These are phyloP conservation scores for Kodamaea neixiangensis DNA, from an alignment of 805 yeast genomes.

Conservation along the genomic window DNA sequence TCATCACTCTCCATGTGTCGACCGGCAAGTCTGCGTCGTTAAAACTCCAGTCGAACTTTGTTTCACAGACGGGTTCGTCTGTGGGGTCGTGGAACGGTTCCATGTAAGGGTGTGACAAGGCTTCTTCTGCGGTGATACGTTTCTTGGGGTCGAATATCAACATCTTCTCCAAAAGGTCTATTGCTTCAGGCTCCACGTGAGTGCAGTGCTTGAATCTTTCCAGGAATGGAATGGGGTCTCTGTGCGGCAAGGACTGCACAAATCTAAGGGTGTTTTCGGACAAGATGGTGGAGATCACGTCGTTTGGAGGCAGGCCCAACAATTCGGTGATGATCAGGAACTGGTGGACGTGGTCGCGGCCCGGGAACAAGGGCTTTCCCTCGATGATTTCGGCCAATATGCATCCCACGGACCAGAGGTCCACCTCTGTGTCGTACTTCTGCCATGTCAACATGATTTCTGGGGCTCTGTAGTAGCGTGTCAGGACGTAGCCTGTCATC, in stretches of 20 bases:
- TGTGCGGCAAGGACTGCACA: constrained; percentile 88
- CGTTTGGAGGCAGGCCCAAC: constrained; percentile 94
- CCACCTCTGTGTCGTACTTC: constrained; percentile 94
- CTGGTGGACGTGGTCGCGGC: constrained; percentile 98
- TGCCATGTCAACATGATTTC: constrained; percentile 99
- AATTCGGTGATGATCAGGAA: constrained; percentile 95
- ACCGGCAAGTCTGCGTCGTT: constrained; percentile 97
- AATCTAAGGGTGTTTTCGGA: constrained; percentile 93
- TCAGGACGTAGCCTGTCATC: constrained; percentile 97
- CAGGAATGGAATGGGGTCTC: constrained; percentile 87
- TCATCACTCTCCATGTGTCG: constrained; percentile 98
- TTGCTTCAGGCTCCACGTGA: constrained; percentile 77
- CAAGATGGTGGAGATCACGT: constrained; percentile 94
- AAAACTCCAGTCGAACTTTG: constrained; percentile 96
- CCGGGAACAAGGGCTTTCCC: constrained; percentile 96
- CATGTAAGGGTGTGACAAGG: constrained; percentile 85
- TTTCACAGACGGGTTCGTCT: constrained; percentile 94
- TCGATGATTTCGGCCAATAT: constrained; percentile 97
- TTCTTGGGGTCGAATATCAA: constrained; percentile 92
- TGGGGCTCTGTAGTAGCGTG: constrained; percentile 95
- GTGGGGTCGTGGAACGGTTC: constrained; percentile 96
- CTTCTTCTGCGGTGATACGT: constrained; percentile 90
- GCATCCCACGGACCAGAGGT: constrained; percentile 98
- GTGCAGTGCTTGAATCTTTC: constrained; percentile 70
- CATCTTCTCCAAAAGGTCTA: constrained; percentile 86